phyloP scores from a whole-genome alignment of 345 rosid species.

The Aquilaria sinensis region DNA sequence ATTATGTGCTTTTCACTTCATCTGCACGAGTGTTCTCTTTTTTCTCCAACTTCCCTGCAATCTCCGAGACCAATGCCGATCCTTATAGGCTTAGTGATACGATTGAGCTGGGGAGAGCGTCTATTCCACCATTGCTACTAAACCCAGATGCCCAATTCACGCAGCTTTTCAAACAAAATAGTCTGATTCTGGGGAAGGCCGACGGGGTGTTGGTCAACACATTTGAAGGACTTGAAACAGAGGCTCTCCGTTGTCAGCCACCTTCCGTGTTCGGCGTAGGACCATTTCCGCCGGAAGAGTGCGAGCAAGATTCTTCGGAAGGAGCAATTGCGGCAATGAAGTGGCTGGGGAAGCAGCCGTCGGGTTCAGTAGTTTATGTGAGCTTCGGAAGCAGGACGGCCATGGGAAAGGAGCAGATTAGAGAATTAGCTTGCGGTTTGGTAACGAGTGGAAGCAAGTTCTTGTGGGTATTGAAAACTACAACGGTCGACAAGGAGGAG shows the following conservation, averaged over 20 bases:
- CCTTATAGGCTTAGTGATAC: slow-evolving; percentile 6
- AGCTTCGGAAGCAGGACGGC: slow-evolving; percentile 43
- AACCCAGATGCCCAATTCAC: slow-evolving; percentile 14
- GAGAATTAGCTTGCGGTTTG: slow-evolving; percentile 40
- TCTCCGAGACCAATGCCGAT: background rate
- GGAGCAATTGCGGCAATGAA: background rate
- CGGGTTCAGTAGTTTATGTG: slow-evolving; percentile 32
- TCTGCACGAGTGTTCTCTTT: slow-evolving; percentile 26
- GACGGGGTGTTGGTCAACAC: slow-evolving; percentile 33
- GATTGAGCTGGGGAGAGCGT: slow-evolving; percentile 25
- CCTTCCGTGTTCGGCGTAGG: slow-evolving; percentile 29
- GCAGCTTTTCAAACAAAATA: slow-evolving; percentile 1
- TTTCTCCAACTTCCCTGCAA: slow-evolving; percentile 1
- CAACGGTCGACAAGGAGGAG: slow-evolving; percentile 32
- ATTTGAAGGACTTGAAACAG: slow-evolving; percentile 28
- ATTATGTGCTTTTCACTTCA: slow-evolving; percentile 22
- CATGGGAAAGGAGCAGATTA: slow-evolving; percentile 26
- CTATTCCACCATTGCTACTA: slow-evolving; percentile 24
- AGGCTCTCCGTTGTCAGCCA: slow-evolving; percentile 14
- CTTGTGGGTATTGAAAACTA: slow-evolving; percentile 35
- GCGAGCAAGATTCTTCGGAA: slow-evolving; percentile 5
- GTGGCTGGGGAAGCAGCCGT: slow-evolving; percentile 36
- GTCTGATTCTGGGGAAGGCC: slow-evolving; percentile 4
- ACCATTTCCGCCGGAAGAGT: slow-evolving; percentile 24
- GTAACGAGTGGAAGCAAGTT: slow-evolving; percentile 22